Evolutionary conservation across 305 asterid species (phyloP), one percentile per base, ranked within the genome.

Genomic region (Salvia sclarea): DNA sequence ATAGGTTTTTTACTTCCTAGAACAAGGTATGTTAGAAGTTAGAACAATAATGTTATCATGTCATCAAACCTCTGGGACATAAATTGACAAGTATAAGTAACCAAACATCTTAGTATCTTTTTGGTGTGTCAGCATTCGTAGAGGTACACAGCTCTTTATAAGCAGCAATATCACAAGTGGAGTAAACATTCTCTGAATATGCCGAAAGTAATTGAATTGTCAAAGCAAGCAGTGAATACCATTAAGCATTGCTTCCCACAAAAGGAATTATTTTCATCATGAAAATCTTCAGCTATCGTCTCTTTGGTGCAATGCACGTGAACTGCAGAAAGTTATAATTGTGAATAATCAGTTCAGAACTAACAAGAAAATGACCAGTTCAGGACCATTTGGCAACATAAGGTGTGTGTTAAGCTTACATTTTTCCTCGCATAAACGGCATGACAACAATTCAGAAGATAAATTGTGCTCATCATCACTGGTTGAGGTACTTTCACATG

Each of bases 401-500:
- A 70, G 38, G 68, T 37, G 67, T 38, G 16, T 57, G 63, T 63
- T 21, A 49, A 48, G 60, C 81, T 75, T 80, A 95, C 98, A 92
- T 80, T 86, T 95, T 78, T 90, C 94, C 84, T 89, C 95, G 35
- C 99, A 95, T 72, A 85, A 74, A 61, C 67, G 76, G 79, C 99
- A 95, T 61, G 77, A 70, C 65, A 76, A 61, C 68, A 86, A 68
- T 49, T 84, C 88, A 73, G 79, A 76, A 66, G 76, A 79, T 67
- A 65, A 56, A 69, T 66, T 68, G 3, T 57, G 70, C 38, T 66
- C 81, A 64, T 76, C 83, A 67, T 80, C 87, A 60, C 55, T 68
- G 43, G 43, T 55, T 47, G 69, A 80, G 70, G 81, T 66, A 58
- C 52, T 80, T 77, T 76, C 80, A 63, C 76, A 80, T 60, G 87